phyloP scores from a whole-genome alignment of 495 filamentous ascomycete genomes.

The Podospora sp. region DNA sequence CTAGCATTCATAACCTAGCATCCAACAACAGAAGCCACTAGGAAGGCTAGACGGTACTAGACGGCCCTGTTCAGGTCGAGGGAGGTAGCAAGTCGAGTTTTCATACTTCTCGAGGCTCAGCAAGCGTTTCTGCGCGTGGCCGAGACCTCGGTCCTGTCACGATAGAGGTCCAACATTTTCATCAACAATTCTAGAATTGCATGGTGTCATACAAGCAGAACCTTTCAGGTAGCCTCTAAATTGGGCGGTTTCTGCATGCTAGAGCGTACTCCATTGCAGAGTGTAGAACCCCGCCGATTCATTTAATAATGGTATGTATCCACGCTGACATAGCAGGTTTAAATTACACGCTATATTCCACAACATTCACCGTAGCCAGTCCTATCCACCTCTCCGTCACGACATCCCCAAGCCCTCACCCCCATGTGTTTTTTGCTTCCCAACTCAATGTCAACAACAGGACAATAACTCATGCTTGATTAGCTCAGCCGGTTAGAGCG shows the following conservation, averaged over 20 bases:
- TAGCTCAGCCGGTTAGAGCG: not conserved
- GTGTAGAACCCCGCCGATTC: no score
- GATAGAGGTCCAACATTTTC: not conserved
- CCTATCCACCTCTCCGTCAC: not conserved
- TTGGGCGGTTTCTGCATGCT: not conserved
- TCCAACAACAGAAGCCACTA: not conserved
- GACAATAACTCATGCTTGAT: not conserved
- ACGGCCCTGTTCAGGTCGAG: not conserved
- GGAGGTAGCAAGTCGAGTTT: not conserved
- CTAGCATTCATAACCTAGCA: slow-evolving; percentile 17
- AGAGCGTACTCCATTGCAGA: no score
- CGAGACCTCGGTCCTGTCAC: not conserved
- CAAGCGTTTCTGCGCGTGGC: not conserved
- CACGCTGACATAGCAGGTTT: no score
- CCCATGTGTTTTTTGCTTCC: not conserved
- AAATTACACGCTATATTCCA: no score
- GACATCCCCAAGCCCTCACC: not conserved
- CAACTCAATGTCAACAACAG: not conserved
- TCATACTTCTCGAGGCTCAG: not conserved
- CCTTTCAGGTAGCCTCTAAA: not conserved
- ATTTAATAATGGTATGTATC: no score
- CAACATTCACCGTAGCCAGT: not conserved
- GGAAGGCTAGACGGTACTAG: not conserved
- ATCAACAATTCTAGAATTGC: not conserved
- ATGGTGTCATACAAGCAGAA: not conserved